Evolutionary conservation across 1,139 yeast species (phyloP).

Genomic region (Yamadazyma triangularis): DNA sequence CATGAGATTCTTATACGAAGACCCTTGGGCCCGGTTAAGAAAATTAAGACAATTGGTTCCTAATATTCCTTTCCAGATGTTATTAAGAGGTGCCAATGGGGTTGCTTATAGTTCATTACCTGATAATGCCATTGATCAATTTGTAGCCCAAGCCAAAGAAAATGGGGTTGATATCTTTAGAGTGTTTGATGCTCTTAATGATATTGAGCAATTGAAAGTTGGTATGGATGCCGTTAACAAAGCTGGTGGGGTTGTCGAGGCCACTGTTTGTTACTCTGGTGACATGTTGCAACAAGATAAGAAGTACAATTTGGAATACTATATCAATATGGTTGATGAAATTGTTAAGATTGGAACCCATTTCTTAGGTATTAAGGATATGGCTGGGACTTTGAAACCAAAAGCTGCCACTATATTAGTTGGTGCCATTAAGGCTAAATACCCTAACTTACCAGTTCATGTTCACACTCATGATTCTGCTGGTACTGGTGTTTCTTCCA

Average conservation of each 20-base stretch:
- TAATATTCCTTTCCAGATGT: slow-evolving; percentile 98
- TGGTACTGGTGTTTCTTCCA: slow-evolving; percentile 97
- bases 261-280: slow-evolving; percentile 97
- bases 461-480: slow-evolving; percentile 99
- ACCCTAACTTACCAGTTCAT: slow-evolving; percentile 93
- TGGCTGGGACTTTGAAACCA: slow-evolving; percentile 99
- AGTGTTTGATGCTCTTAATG: slow-evolving; percentile 96
- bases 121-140: slow-evolving; percentile 97
- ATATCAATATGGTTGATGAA: slow-evolving; percentile 73
- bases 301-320: slow-evolving; percentile 91
- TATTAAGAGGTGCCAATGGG: slow-evolving; percentile 98
- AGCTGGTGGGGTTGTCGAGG: slow-evolving; percentile 98
- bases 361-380: slow-evolving; percentile 94
- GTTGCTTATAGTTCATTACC: slow-evolving; percentile 97
- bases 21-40: slow-evolving; percentile 97
- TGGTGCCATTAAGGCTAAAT: slow-evolving; percentile 74
- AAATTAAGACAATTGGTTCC: slow-evolving; percentile 87
- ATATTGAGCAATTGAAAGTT: slow-evolving; percentile 90
- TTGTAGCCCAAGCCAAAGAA: slow-evolving; percentile 89
- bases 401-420: slow-evolving; percentile 81
- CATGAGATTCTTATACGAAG: slow-evolving; percentile 97
- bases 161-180: slow-evolving; percentile 97
- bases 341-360: slow-evolving; percentile 95
- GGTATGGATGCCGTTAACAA: slow-evolving; percentile 97
- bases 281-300: slow-evolving; percentile 94